Base-by-base conservation (phyloP, 2,329 filamentous ascomycete genomes). In the Colletotrichum cereale region DNA sequence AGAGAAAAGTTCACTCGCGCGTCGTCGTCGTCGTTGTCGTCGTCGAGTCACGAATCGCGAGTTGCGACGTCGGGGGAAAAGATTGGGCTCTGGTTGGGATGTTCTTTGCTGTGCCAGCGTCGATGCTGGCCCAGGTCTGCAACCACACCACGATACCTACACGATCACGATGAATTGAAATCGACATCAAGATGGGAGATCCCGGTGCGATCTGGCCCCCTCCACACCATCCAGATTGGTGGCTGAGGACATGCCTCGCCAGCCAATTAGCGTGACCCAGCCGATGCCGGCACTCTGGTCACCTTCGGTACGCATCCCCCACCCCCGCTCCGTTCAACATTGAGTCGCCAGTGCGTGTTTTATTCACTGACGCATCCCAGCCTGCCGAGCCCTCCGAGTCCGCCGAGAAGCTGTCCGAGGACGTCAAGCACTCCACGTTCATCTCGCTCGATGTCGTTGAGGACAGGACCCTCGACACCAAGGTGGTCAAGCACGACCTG, bases 331-430 rank as follows among this genome's bases (percentile, higher is more conserved):
- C 34, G 29, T 44, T 16, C 48, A 24, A 29, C 18, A 52, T 52
- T 26, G 31, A n/a, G n/a, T 18, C 47, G 24, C 53, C 40, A 42
- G 16, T 40, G 12, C 34, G 8, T 8, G 29, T 14, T n/a, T 40
- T 11, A 4, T 24, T 14, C 44, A 16, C 31, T 18, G 8, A 44
- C 29, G 26, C n/a, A 10, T 47, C 47, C 11, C n/a, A 94, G 93
- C 95, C 77, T 97, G 94, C 88, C 87, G 95, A 81, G 96, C 93
- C 55, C 87, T 97, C 67, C 2, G 89, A 91, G 77, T 89, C 86
- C 65, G 94, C 95, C 68, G 85, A 97, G 87, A 89, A 90, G 77
- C 91, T 98, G 74, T 88, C 89, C 56, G 88, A 86, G 73, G 92
- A 92, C 77, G 88, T 96, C 80, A 87, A 91, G 82, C 89, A 93